Evolutionary conservation across 2,329 filamentous ascomycete genomes (phyloP).

Genomic region (Parastagonospora avenae): DNA sequence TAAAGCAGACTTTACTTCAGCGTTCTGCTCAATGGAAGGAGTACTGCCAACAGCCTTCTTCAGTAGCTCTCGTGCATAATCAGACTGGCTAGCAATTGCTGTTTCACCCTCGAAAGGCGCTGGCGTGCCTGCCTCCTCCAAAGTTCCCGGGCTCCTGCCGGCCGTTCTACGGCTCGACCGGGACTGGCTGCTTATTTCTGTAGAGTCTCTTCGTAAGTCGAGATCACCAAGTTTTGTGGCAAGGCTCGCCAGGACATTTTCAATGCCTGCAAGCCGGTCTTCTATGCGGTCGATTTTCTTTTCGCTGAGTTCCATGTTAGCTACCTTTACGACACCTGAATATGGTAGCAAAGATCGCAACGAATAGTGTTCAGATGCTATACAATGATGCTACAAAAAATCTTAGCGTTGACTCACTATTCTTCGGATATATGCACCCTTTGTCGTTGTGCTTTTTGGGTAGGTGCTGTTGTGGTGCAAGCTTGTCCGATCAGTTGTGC

Average conservation of each 20-base stretch:
- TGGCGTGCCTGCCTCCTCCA: slow-evolving; percentile 31
- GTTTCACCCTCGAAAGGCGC: slow-evolving; percentile 56
- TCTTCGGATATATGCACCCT: slow-evolving; percentile 45
- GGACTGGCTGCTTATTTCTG: slow-evolving; percentile 31
- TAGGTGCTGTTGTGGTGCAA: slow-evolving; percentile 40
- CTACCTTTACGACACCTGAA: not conserved
- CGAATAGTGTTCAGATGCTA: not conserved
- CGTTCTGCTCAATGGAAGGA: slow-evolving; percentile 40
- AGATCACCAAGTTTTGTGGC: slow-evolving; percentile 36
- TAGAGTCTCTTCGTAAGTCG: slow-evolving; percentile 25
- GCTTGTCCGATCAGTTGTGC: slow-evolving; percentile 22
- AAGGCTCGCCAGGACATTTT: slow-evolving; percentile 48
- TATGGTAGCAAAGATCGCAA: too few relatives aligned
- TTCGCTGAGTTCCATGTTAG: slow-evolving; percentile 47
- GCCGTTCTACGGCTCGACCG: slow-evolving; percentile 24
- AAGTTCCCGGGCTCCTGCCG: slow-evolving; percentile 18
- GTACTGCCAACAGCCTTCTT: slow-evolving; percentile 46
- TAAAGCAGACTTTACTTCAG: slow-evolving; percentile 40
- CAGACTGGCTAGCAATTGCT: slow-evolving; percentile 55
- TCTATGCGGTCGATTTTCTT: slow-evolving; percentile 60
- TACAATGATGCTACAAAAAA: too few relatives aligned
- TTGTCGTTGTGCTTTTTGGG: slow-evolving; percentile 39
- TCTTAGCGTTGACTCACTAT: slow-evolving; percentile 32
- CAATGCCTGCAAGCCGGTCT: slow-evolving; percentile 56
- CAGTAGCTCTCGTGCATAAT: slow-evolving; percentile 53